Evolutionary conservation across 495 filamentous ascomycete genomes (phyloP), one percentile per base, ranked within the genome.

Genomic region (Evernia prunastri): DNA sequence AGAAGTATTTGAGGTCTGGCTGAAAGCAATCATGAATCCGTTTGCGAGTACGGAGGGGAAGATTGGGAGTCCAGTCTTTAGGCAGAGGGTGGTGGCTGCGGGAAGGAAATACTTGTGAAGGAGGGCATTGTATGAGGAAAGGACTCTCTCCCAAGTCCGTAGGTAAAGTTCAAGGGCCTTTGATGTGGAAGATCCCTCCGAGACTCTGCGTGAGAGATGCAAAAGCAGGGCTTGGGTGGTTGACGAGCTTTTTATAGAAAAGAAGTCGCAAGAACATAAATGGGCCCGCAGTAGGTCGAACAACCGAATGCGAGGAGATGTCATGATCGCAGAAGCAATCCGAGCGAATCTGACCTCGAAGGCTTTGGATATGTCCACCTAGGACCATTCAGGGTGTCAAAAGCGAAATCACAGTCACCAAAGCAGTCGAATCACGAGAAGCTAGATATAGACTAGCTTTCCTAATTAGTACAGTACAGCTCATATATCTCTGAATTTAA

Each of bases 1-100:
- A 8, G 94, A 98, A 72, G 89, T 96, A 17, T 97, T 96, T 74
- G 94, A 97, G 74, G 86, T 81, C 63, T 98, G 93, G 83, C 81
- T 96, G 54, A 98, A 98, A 81, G 89, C 90, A n/a, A 83, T 92
- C 45, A 97, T 98, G 94, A 96, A 84, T 73, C 94, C 94, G 40
- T 98, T 98, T 75, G 96, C 95, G 75, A 77, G 82, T 60, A 81
- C 86, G 56, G 89, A 93, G 70, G 88, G 88, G 84, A 84, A 87
- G 72, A 86, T 98, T 39, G 82, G 80, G 73, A 96, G 91, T 74
- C 85, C 89, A 0, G 85, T 97, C 4, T 98, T 98, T 72, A 80
- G 90, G 70, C 72, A 78, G 45, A 84, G 88, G 75, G 90, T 98
- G 4, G 84, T 82, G 15, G 89, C 89, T 37, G 93, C 91, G 11